These are phyloP conservation scores for Graphilbum ipis-grandicollis DNA, from an alignment of 2,329 filamentous ascomycete species.

Conservation along the genomic window DNA sequence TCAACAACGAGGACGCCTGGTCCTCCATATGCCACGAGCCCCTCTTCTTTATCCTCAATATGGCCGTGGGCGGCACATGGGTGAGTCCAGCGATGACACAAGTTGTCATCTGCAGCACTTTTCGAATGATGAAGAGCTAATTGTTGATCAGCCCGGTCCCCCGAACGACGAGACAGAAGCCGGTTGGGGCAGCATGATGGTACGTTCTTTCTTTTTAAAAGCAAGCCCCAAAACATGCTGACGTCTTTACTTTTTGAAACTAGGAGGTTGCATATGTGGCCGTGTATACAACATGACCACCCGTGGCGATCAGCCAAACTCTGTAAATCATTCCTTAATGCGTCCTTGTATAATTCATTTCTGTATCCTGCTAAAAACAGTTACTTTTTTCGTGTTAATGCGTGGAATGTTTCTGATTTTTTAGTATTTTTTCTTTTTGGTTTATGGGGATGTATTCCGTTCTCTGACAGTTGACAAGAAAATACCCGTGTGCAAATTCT, in stretches of 20 bases:
- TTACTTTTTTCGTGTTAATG: no score
- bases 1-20: constrained; percentile 27
- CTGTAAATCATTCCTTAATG: no score
- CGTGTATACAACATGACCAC: constrained; percentile 18
- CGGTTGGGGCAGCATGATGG: constrained; percentile 23
- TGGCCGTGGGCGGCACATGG: constrained; percentile 28
- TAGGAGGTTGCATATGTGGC: constrained; percentile 20
- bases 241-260: no score
- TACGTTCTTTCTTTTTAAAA: neutral
- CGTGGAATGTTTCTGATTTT: no score
- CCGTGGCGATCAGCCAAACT: no score
- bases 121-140: no score
- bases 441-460: no score
- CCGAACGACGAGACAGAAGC: constrained; percentile 16
- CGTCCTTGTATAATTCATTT: no score
- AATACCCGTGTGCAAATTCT: no score
- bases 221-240: neutral
- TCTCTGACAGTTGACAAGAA: no score
- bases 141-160: constrained; percentile 15
- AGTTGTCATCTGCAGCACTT: neutral
- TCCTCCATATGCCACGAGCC: constrained; percentile 23
- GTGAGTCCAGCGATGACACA: constrained; percentile 3
- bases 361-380: no score
- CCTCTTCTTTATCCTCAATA: constrained; percentile 28
- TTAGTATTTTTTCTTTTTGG: no score